Evolutionary conservation across 2,329 filamentous ascomycete species (phyloP).

Genomic region (Fonsecaea multimorphosa): DNA sequence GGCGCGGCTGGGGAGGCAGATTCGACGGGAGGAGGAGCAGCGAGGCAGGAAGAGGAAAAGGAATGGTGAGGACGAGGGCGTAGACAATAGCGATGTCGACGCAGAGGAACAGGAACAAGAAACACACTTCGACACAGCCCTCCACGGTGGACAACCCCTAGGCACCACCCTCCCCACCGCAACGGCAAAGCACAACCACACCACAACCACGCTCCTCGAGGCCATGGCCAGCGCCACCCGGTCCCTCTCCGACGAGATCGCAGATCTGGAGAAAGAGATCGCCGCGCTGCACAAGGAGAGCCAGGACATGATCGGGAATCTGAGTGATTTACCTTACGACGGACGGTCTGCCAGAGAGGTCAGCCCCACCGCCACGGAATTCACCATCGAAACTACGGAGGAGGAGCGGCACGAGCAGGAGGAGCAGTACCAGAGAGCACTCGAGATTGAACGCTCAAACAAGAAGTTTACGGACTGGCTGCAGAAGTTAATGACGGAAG

Average conservation of each 20-base stretch:
- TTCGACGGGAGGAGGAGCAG: conserved; percentile 47
- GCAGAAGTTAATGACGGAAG: background rate
- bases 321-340: conserved; percentile 86
- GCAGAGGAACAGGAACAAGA: background rate
- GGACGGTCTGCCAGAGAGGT: conserved; percentile 63
- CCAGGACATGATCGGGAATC: conserved; percentile 68
- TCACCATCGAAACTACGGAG: background rate
- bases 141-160: conserved; percentile 16
- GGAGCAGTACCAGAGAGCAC: no score
- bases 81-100: no score
- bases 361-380: background rate
- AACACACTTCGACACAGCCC: conserved; percentile 22
- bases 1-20: conserved; percentile 25
- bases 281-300: conserved; percentile 65
- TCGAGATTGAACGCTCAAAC: conserved; percentile 25
- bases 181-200: conserved; percentile 55
- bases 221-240: conserved; percentile 71
- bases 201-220: conserved; percentile 67
- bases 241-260: conserved; percentile 72
- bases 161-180: conserved; percentile 13
- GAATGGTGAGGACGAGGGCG: conserved; percentile 18
- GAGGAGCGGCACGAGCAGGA: conserved; percentile 1
- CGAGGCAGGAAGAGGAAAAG: conserved; percentile 41
- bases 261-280: conserved; percentile 69
- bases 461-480: conserved; percentile 16